A percentile compares a stretch with the other conserved stretches of the same genome.
Conservation (phyloP, 805 yeast genomes). For the Komagataella kurtzmanii region DNA sequence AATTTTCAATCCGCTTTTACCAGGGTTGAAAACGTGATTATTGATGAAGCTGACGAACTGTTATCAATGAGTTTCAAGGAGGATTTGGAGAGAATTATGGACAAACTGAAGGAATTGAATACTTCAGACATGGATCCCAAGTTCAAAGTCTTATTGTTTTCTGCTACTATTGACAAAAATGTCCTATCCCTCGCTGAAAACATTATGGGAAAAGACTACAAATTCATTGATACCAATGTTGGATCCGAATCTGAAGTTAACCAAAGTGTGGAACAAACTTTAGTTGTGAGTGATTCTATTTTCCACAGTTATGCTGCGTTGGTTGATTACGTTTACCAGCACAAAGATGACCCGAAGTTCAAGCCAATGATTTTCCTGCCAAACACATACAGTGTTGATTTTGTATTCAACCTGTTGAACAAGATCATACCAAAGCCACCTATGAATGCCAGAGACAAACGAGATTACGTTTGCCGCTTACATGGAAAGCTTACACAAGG, state of each 20-base stretch:
- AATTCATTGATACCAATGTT: slow-evolving; percentile 62
- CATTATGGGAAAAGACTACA: slow-evolving; percentile 38
- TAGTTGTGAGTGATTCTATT: slow-evolving; percentile 39
- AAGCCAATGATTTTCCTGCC: slow-evolving; percentile 80
- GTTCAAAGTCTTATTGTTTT: slow-evolving; percentile 62
- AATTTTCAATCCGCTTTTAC: slow-evolving; percentile 32
- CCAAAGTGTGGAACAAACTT: slow-evolving; percentile 59
- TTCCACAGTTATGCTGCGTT: slow-evolving; percentile 51
- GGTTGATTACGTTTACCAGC: slow-evolving; percentile 30
- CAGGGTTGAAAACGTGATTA: slow-evolving; percentile 47
- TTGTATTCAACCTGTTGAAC: slow-evolving; percentile 30
- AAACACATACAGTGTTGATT: slow-evolving; percentile 56
- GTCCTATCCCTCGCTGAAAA: slow-evolving; percentile 53
- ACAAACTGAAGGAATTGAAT: slow-evolving; percentile 21
- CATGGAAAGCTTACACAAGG: slow-evolving; percentile 71
- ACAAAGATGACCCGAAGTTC: slow-evolving; percentile 24
- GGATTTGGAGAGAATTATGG: slow-evolving; percentile 46
- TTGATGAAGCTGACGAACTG: slow-evolving; percentile 88
- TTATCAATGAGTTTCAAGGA: slow-evolving; percentile 71
- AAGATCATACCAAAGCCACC: slow-evolving; percentile 8
- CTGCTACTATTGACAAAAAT: slow-evolving; percentile 72
- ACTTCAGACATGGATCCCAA: slow-evolving; percentile 17
- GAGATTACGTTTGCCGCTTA: slow-evolving; percentile 16
- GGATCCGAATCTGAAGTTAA: slow-evolving; percentile 49
- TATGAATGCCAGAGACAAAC: slow-evolving; percentile 7